phyloP scores from a whole-genome alignment of 2,329 filamentous ascomycete genomes.

The Fusarium nematophilum region DNA sequence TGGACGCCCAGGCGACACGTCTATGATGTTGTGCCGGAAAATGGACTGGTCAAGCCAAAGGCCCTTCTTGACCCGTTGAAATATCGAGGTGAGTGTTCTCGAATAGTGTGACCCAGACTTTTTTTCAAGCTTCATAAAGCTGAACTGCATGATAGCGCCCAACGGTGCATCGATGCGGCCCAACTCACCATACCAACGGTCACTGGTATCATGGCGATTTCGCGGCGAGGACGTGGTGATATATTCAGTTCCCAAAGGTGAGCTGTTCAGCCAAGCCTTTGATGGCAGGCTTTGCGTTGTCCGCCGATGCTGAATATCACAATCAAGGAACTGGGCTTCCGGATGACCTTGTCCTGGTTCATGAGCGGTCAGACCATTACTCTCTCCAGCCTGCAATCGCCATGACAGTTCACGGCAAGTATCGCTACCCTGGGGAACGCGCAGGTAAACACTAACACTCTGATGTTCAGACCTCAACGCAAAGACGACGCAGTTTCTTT shows the following conservation, averaged over 20 bases:
- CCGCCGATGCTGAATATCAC: background rate
- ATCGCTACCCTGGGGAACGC: too few species aligned
- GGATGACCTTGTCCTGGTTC: constrained; percentile 32
- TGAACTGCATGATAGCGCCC: constrained; percentile 31
- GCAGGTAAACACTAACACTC: background rate
- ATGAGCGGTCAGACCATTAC: constrained; percentile 39
- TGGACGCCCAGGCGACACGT: background rate
- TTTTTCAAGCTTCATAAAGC: too few species aligned
- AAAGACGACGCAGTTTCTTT: constrained; percentile 19
- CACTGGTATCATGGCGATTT: constrained; percentile 24
- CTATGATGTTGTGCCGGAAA: constrained; percentile 9
- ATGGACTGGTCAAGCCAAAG: constrained; percentile 10
- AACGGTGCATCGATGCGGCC: constrained; percentile 39
- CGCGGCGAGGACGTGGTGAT: constrained; percentile 22
- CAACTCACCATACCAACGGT: constrained; percentile 33
- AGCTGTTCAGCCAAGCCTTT: background rate
- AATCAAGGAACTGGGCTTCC: constrained; percentile 33
- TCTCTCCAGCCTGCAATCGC: too few species aligned
- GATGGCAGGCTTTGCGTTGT: too few species aligned
- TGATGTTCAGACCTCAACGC: constrained; percentile 21
- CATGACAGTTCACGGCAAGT: background rate
- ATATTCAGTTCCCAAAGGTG: constrained; percentile 29
- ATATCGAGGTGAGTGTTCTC: constrained; percentile 1
- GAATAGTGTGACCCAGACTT: too few species aligned
- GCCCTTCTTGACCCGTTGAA: constrained; percentile 5